These are phyloP conservation scores for Parascedosporium putredinis DNA, from an alignment of 2,329 filamentous ascomycete genomes.

Conservation along the genomic window DNA sequence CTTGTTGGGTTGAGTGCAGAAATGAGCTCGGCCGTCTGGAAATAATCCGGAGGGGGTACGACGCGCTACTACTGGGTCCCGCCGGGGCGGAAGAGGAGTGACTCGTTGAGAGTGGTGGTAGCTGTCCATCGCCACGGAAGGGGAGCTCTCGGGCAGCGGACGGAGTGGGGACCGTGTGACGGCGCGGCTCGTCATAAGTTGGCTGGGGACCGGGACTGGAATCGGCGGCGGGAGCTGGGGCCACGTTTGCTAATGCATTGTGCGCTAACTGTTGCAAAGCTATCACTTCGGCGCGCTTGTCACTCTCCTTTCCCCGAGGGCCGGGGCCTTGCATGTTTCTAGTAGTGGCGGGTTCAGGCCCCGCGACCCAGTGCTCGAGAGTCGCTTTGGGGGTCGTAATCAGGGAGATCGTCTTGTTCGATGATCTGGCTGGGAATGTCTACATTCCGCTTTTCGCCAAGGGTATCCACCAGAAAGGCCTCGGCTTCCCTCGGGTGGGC, in stretches of 20 bases:
- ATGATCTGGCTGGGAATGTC: neutral
- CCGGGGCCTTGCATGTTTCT: neutral
- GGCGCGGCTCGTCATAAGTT: neutral
- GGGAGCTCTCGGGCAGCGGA: neutral
- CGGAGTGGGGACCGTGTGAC: neutral
- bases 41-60: neutral
- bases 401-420: neutral
- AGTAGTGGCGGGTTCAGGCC: neutral
- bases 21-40: neutral
- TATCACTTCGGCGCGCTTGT: neutral
- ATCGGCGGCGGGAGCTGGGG: neutral
- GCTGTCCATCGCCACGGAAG: neutral
- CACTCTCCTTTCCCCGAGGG: neutral
- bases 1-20: neutral
- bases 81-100: neutral
- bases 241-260: neutral
- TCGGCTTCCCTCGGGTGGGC: neutral
- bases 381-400: no score
- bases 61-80: neutral
- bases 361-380: no score
- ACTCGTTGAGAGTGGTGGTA: neutral
- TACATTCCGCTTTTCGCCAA: neutral
- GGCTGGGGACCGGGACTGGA: neutral
- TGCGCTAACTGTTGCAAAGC: neutral
- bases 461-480: neutral